A percentile compares a stretch with the other conserved stretches of the same genome.
These are phyloP conservation scores for Neofusicoccum sp. DNA, from an alignment of 2,329 filamentous ascomycete species.

Conservation along the genomic window DNA sequence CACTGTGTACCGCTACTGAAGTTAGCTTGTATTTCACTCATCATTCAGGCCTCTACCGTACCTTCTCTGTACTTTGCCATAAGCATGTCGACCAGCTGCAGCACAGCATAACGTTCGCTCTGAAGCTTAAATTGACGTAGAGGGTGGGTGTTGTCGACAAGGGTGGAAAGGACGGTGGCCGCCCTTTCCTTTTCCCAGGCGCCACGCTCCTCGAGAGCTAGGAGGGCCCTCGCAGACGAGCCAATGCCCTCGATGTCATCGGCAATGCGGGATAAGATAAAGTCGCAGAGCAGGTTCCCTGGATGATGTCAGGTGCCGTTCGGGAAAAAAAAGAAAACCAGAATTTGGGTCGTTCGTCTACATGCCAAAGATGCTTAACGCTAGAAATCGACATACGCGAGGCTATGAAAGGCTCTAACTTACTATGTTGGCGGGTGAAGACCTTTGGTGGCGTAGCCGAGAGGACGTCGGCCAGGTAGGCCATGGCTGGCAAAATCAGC, in stretches of 20 bases:
- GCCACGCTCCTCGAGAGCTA: slow-evolving; percentile 61
- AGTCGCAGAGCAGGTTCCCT: slow-evolving; percentile 62
- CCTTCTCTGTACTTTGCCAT: slow-evolving; percentile 63
- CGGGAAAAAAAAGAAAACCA: not conserved
- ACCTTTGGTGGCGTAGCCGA: slow-evolving; percentile 55
- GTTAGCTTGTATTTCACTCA: not conserved
- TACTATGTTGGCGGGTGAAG: slow-evolving; percentile 62
- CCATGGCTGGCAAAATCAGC: slow-evolving; percentile 40
- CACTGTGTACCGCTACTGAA: slow-evolving; percentile 51
- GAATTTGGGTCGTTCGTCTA: not conserved
- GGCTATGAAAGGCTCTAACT: slow-evolving; percentile 22
- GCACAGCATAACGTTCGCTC: slow-evolving; percentile 61
- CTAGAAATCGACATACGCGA: not conserved
- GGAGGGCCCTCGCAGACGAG: slow-evolving; percentile 60
- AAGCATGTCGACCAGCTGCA: slow-evolving; percentile 63
- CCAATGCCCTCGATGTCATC: slow-evolving; percentile 57
- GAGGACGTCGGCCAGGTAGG: slow-evolving; percentile 56
- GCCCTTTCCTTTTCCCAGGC: slow-evolving; percentile 63
- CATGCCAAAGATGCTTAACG: not conserved
- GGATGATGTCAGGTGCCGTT: slow-evolving; percentile 29
- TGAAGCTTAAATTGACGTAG: slow-evolving; percentile 65
- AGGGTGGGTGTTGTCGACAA: slow-evolving; percentile 57
- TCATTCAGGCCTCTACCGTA: slow-evolving; percentile 29
- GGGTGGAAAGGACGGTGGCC: slow-evolving; percentile 54
- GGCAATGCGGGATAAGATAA: slow-evolving; percentile 66